phyloP scores from a whole-genome alignment of 306 rosid species.

The Gillenia trifoliata region DNA sequence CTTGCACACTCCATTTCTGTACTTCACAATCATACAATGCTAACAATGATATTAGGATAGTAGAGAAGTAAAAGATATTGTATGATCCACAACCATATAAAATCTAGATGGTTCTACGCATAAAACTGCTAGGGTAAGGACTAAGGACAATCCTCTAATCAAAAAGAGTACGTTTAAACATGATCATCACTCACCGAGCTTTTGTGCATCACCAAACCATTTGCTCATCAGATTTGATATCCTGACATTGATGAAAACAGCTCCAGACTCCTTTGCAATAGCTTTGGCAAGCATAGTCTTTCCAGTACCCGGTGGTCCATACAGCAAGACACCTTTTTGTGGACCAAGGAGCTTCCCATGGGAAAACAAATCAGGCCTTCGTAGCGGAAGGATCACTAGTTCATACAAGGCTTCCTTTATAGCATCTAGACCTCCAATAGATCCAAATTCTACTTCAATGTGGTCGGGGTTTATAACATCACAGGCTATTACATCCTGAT shows the following conservation, averaged over 20 bases:
- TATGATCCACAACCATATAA: not conserved
- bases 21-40: not conserved
- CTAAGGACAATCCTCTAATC: not conserved
- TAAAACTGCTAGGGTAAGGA: not conserved
- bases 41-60: not conserved
- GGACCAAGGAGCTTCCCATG: conserved; percentile 93
- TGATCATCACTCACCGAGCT: conserved; percentile 67
- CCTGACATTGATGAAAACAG: conserved; percentile 88
- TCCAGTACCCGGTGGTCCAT: conserved; percentile 98
- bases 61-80: not conserved
- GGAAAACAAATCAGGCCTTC: conserved; percentile 75
- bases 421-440: conserved; percentile 82
- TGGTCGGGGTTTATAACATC: conserved; percentile 96
- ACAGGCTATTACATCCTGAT: conserved; percentile 92
- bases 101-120: not conserved
- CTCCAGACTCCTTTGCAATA: conserved; percentile 94
- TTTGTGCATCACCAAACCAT: conserved; percentile 99
- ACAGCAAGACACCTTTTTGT: conserved; percentile 87
- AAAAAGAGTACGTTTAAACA: not conserved
- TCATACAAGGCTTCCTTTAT: conserved; percentile 81
- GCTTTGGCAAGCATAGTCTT: conserved; percentile 99
- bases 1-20: not conserved
- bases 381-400: conserved; percentile 84
- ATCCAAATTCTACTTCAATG: conserved; percentile 77
- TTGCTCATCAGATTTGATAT: conserved; percentile 98